A percentile compares a stretch with the other conserved stretches of the same genome.
Evolutionary conservation across 2,329 filamentous ascomycete genomes (phyloP).

Genomic region (Hypoxylon sp.): DNA sequence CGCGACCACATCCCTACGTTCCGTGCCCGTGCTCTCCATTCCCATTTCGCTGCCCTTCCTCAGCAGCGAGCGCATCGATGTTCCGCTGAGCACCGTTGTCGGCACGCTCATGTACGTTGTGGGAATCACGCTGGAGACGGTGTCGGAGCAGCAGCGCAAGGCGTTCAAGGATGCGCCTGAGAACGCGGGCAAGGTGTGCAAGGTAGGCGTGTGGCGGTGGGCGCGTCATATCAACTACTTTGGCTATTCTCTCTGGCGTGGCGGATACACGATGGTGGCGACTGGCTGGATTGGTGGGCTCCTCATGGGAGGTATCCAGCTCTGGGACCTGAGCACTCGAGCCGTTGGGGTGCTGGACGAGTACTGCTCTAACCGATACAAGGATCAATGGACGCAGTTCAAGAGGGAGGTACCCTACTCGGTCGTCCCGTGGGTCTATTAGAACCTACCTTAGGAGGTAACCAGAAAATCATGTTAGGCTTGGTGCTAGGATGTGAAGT

Average conservation of each 20-base stretch:
- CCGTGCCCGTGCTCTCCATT: conserved; percentile 34
- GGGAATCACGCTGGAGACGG: conserved; percentile 69
- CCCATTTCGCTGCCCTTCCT: conserved; percentile 42
- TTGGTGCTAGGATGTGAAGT: not conserved
- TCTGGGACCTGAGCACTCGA: conserved; percentile 53
- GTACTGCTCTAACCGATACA: conserved; percentile 58
- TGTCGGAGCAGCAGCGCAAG: conserved; percentile 70
- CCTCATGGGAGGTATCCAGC: conserved; percentile 52
- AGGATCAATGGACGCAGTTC: conserved; percentile 59
- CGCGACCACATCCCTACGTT: conserved; percentile 60
- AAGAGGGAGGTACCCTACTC: conserved; percentile 57
- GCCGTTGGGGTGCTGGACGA: conserved; percentile 56
- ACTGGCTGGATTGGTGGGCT: conserved; percentile 57
- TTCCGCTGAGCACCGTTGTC: conserved; percentile 59
- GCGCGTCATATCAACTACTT: conserved; percentile 61
- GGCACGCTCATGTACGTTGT: conserved; percentile 65
- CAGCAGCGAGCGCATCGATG: conserved; percentile 53
- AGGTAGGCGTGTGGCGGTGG: conserved; percentile 57
- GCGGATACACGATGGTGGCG: conserved; percentile 55
- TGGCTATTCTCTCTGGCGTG: conserved; percentile 56
- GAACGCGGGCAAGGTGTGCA: conserved; percentile 59
- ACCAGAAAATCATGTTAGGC: not conserved
- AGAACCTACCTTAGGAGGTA: not conserved
- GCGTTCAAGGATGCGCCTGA: conserved; percentile 57
- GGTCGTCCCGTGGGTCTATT: conserved; percentile 59